Evolutionary conservation across 1,139 yeast species (phyloP).

Genomic region (Hansenula lynferdii): DNA sequence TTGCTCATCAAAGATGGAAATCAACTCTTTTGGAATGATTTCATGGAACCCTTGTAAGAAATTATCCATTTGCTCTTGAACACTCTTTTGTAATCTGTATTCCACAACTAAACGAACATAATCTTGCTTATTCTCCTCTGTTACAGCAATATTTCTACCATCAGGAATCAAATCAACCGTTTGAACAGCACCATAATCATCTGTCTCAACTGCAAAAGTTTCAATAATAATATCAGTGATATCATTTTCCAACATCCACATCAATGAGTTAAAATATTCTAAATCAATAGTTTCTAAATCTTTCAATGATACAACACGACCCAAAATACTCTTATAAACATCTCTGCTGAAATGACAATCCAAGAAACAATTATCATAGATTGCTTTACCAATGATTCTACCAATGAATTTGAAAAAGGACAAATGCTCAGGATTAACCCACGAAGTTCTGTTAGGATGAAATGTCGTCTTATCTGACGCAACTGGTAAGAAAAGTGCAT

Average conservation of each 20-base stretch:
- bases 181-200: slow-evolving; percentile 90
- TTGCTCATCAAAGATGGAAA: slow-evolving; percentile 90
- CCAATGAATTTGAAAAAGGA: slow-evolving; percentile 95
- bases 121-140: slow-evolving; percentile 87
- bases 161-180: slow-evolving; percentile 72
- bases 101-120: slow-evolving; percentile 86
- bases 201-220: slow-evolving; percentile 89
- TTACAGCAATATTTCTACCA: slow-evolving; percentile 83
- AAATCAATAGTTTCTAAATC: slow-evolving; percentile 95
- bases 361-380: slow-evolving; percentile 77
- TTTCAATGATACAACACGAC: slow-evolving; percentile 76
- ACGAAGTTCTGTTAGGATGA: slow-evolving; percentile 92
- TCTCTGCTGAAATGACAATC: slow-evolving; percentile 97
- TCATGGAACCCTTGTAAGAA: slow-evolving; percentile 89
- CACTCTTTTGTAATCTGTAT: slow-evolving; percentile 78
- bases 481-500: slow-evolving; percentile 89
- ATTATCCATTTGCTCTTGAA: slow-evolving; percentile 82
- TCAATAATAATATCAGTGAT: slow-evolving; percentile 97
- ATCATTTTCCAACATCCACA: slow-evolving; percentile 97
- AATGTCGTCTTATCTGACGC: slow-evolving; percentile 91
- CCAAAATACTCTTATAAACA: slow-evolving; percentile 82
- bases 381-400: slow-evolving; percentile 90
- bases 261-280: slow-evolving; percentile 85
- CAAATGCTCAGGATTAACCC: slow-evolving; percentile 89
- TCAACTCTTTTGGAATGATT: slow-evolving; percentile 81